Evolutionary conservation across 345 rosid species (phyloP).

Genomic region (Eucalyptus tenuipes): DNA sequence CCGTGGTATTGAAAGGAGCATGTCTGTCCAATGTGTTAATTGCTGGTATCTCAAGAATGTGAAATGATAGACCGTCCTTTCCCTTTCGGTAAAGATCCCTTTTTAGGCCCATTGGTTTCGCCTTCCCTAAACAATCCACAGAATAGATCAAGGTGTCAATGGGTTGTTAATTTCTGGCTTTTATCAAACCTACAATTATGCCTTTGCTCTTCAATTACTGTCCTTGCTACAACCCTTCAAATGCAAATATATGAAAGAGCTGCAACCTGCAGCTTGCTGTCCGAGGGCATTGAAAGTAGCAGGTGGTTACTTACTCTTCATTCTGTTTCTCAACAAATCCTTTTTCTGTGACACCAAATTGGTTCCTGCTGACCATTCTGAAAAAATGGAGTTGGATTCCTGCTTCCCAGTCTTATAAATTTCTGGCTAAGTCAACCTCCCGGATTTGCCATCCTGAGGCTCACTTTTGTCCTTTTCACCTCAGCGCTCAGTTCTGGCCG

Average conservation of each 20-base stretch:
- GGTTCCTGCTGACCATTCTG: background rate
- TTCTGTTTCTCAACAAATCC: background rate
- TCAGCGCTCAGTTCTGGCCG: background rate
- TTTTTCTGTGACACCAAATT: background rate
- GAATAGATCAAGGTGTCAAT: background rate
- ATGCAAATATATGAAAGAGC: background rate
- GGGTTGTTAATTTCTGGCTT: background rate
- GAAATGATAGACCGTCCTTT: background rate
- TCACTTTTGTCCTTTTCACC: background rate
- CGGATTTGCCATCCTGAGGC: background rate
- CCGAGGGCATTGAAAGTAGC: background rate
- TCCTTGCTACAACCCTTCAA: background rate
- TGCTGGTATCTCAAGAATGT: background rate
- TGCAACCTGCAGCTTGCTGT: background rate
- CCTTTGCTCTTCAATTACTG: background rate
- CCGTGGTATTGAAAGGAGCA: background rate
- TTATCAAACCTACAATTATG: background rate
- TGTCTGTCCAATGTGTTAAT: background rate
- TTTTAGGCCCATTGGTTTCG: background rate
- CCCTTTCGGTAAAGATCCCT: background rate
- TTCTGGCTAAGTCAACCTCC: background rate
- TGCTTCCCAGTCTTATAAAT: background rate
- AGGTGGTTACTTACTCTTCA: background rate
- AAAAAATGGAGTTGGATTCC: background rate
- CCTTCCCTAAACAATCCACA: background rate